Evolutionary conservation across 345 rosid genomes (phyloP), one percentile per base, ranked within the genome.

Genomic region (Gossypium turneri): DNA sequence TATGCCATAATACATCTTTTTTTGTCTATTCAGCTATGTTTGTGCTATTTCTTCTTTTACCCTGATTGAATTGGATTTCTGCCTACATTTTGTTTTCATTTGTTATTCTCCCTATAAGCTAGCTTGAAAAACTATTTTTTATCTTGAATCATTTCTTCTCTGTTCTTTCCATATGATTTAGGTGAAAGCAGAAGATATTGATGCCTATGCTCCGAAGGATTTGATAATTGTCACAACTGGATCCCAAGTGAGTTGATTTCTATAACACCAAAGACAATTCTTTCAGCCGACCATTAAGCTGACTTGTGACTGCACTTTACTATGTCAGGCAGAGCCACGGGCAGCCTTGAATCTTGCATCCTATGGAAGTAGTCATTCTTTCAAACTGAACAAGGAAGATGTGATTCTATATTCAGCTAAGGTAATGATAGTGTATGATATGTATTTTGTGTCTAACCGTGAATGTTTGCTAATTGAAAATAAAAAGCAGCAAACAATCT

Each of bases 331-430:
- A 90, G 99, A 95, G 83, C 98, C 98, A 78, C 98, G 93, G 12
- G 97, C 96, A 50, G 98, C 99, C 73, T 80, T 95, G 84, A 95
- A 93, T 89, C 97, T 93, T 77, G 98, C 98, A 57, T 95, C 99
- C 15, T 92, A 86, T 86, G 99, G 98, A 76, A 86, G 90, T 65
- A 91, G 99, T 81, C 91, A 90, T 78, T 83, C 96, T 56, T 88
- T 95, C 85, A 95, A 95, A 84, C 82, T 95, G 79, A 87, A 79
- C 68, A 90, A 93, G 82, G 97, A 95, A 55, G 99, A 95, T 76
- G 25, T 91, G 60, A 88, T 95, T 80, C 85, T 95, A 16, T 95
- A 93, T 77, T 93, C 99, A 61, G 99, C 99, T 56, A 95, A 95
- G 94, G 97, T 94, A 88, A 79, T 73, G 16, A 45, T 56, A 24